Base-by-base conservation (phyloP, 2,329 filamentous ascomycete genomes). In the Graphilbum ipis-grandicollis region DNA sequence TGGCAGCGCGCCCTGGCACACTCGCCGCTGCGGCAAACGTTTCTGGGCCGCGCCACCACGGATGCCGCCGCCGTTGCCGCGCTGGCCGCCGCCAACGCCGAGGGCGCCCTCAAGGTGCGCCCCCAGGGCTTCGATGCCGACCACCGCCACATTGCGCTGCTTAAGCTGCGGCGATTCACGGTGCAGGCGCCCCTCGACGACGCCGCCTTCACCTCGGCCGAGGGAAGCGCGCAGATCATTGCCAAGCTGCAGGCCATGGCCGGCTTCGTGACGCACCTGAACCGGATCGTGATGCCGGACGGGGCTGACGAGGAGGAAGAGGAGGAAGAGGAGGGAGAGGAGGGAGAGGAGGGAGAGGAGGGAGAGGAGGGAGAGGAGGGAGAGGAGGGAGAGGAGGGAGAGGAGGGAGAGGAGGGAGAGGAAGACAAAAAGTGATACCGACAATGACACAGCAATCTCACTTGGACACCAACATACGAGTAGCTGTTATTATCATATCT, bases 101-200 rank as follows among this genome's bases (percentile, higher is more conserved):
- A 75, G 41, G 79, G 72, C 42, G 83, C 84, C 13, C 62, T 94
- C 35, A 93, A 92, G 64, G 88, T 73, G 28, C 77, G 78, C 50
- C 86, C 86, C 5, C 88, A 86, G 72, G 83, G 80, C 33, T 93
- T 80, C 51, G 62, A 71, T 32, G 66, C 68, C 17, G 75, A 81
- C 40, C 81, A 93, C 51, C 62, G 69, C 31, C 79, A 93, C 46
- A 85, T 93, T 48, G 73, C 76, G 38, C 65, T 94, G 36, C 63
- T 93, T 38, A 79, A 84, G 47, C 64, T 94, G 50, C 70, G 75
- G n/a, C n/a, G n/a, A n/a, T n/a, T n/a, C n/a, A n/a, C n/a, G n/a
- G n/a, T n/a, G n/a, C n/a, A n/a, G n/a, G n/a, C n/a, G n/a, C n/a
- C n/a, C n/a, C n/a, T n/a, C 42, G 90, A 77, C 53, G 93, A 79